Base-by-base conservation (phyloP, 1,284 basidiomycete species). In the Cryptococcus sp. region DNA sequence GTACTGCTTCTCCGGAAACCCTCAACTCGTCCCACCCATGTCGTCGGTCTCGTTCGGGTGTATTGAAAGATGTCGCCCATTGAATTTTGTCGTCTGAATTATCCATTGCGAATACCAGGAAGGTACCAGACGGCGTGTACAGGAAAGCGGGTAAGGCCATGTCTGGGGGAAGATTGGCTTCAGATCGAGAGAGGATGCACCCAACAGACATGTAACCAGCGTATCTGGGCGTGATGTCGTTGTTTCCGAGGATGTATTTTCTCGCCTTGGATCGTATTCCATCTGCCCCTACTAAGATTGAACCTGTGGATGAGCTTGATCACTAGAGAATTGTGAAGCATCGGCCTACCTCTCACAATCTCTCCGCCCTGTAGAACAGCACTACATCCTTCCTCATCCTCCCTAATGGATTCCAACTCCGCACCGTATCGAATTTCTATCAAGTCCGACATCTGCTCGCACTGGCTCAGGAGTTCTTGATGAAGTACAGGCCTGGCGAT, bases 31-130 rank as follows among this genome's bases (percentile, higher is more conserved):
- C n/a, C 63, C 63, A 66, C n/a, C 39, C 60, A n/a, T 21, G 37
- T 16, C 48, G 39, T 14, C 63, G 50, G n/a, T 48, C 46, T 1
- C 50, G 44, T 11, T 62, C 60, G 0, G 42, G 21, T 16, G 53
- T n/a, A 2, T 42, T 31, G 5, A 23, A 49, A 13, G 34, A 57
- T 46, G 57, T 59, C 1, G 53, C 61, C 61, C 61, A 66, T 2
- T 49, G 48, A 18, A 66, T 36, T 14, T 31, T 53, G 25, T 56
- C 28, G 37, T 52, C 58, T 13, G 48, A 24, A 9, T 47, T 13
- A 34, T 60, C 54, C 32, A 59, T 53, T 2, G 56, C 57, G 19
- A 66, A 49, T 16, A 52, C 50, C 52, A 61, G 56, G 44, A 64
- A 42, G 13, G 59, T 50, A 11, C 63, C 63, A 18, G 44, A 14